A percentile compares a stretch with the other conserved stretches of the same genome.
These are phyloP conservation scores for Apiotrichum domesticum DNA, from an alignment of 1,284 basidiomycete species.

Conservation along the genomic window DNA sequence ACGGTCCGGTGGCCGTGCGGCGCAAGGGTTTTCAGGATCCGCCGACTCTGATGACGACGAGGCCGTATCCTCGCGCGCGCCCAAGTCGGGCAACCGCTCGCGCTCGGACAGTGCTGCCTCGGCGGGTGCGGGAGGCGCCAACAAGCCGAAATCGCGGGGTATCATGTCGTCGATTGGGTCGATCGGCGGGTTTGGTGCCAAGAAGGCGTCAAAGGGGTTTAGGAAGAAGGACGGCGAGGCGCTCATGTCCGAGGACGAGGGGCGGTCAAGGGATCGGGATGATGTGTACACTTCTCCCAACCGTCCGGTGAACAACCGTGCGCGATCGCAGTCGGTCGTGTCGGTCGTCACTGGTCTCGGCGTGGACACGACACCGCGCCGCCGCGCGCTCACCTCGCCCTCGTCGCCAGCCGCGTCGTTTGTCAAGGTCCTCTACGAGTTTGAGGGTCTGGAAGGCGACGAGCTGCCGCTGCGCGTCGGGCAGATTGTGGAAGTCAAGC, in stretches of 20 bases:
- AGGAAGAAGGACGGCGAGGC: constrained; percentile 56
- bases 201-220: constrained; percentile 28
- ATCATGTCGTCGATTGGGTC: constrained; percentile 34
- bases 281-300: constrained; percentile 41
- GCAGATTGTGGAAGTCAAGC: constrained; percentile 64
- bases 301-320: background rate
- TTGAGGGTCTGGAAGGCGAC: constrained; percentile 58
- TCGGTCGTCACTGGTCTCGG: constrained; percentile 6
- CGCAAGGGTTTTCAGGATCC: background rate
- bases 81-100: constrained; percentile 23
- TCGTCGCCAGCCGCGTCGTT: constrained; percentile 21
- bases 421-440: constrained; percentile 67
- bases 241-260: constrained; percentile 38
- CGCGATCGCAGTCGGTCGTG: constrained; percentile 11
- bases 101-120: constrained; percentile 42
- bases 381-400: constrained; percentile 34
- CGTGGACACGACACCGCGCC: constrained; percentile 4
- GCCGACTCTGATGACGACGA: constrained; percentile 34
- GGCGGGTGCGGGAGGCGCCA: constrained; percentile 17
- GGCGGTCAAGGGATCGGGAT: constrained; percentile 13
- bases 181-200: constrained; percentile 40
- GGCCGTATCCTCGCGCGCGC: constrained; percentile 4
- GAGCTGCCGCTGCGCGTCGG: constrained; percentile 67
- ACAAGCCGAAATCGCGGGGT: constrained; percentile 21
- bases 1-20: constrained; percentile 7